phyloP scores from a whole-genome alignment of 495 filamentous ascomycete genomes.

The Penicillium roqueforti region DNA sequence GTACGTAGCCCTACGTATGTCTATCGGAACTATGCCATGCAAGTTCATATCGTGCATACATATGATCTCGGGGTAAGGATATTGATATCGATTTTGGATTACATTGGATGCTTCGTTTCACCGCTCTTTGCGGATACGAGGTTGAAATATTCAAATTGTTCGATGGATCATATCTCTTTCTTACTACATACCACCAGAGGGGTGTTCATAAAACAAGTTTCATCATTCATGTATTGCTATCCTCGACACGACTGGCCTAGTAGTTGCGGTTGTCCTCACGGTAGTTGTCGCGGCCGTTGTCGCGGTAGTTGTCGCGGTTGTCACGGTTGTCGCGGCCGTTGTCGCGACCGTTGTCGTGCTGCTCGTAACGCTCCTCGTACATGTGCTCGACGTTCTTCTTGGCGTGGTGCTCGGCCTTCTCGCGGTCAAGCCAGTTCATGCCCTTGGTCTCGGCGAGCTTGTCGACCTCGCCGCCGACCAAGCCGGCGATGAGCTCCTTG shows the following conservation, averaged over 20 bases:
- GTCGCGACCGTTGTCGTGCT: too few relatives aligned
- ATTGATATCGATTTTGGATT: neutral
- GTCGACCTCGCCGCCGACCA: conserved; percentile 73
- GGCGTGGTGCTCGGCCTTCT: conserved; percentile 63
- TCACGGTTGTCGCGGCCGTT: too few relatives aligned
- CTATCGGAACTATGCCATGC: conserved; percentile 4
- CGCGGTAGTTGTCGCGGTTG: too few relatives aligned
- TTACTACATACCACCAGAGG: conserved; percentile 1
- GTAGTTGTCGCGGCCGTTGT: too few relatives aligned
- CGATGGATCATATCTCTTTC: conserved; percentile 4
- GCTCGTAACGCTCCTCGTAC: conserved; percentile 58
- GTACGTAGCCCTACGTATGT: conserved; percentile 1
- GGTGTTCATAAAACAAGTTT: conserved; percentile 8
- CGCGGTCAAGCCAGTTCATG: conserved; percentile 64
- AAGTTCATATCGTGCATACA: neutral
- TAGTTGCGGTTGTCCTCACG: too few relatives aligned
- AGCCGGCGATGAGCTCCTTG: conserved; percentile 69
- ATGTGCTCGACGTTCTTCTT: conserved; percentile 59
- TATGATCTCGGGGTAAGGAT: too few relatives aligned
- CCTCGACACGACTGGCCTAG: conserved; percentile 15
- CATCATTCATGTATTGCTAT: conserved; percentile 10
- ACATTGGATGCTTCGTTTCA: neutral
- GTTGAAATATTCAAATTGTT: neutral
- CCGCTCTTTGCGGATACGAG: neutral
- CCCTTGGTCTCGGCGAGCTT: conserved; percentile 78